Base-by-base conservation (phyloP, 306 rosid species). In the Cercis canadensis region DNA sequence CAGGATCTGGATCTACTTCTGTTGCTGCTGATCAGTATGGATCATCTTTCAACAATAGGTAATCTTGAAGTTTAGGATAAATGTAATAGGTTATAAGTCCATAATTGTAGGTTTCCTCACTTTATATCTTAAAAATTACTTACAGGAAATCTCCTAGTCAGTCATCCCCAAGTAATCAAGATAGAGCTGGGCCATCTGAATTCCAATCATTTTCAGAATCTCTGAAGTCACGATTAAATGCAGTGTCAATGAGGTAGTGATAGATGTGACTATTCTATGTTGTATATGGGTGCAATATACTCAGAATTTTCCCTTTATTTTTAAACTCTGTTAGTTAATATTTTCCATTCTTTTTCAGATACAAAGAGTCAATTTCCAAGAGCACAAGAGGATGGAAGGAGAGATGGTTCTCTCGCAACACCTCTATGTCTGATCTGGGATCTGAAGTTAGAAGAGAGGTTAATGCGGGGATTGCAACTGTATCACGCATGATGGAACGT, bases 351-450 rank as follows among this genome's bases (percentile, higher is more conserved):
- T 29, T 24, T 80, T 45, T 61, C 74, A 93, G 99, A 82, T 90
- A 91, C 88, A 94, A 90, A 78, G 99, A 94, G 65, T 94, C 99
- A 8, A 94, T 94, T 77, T 84, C 96, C 52, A 94, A 89, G 83
- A 87, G 96, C 87, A 91, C 99, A 6, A 84, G 81, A 84, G 92
- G 97, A 34, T 94, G 99, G 99, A 94, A 78, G 87, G 99, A 94
- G 74, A 94, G 88, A 77, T 81, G 90, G 76, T 94, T 90, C 80
- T 90, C 98, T 72, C 96, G 96, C 65, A 87, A 88, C 62, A 77
- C 84, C 56, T 59, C 97, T 46, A 77, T 89, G 94, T 60, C 92
- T 72, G 97, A 94, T 61, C 64, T 87, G 69, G 97, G 97, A 75
- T 78, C 97, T 61, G 98, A 90, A 75, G 97, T 84, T 68, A 85